Base-by-base conservation (phyloP, 495 filamentous ascomycete species). In the Neurospora sp. region DNA sequence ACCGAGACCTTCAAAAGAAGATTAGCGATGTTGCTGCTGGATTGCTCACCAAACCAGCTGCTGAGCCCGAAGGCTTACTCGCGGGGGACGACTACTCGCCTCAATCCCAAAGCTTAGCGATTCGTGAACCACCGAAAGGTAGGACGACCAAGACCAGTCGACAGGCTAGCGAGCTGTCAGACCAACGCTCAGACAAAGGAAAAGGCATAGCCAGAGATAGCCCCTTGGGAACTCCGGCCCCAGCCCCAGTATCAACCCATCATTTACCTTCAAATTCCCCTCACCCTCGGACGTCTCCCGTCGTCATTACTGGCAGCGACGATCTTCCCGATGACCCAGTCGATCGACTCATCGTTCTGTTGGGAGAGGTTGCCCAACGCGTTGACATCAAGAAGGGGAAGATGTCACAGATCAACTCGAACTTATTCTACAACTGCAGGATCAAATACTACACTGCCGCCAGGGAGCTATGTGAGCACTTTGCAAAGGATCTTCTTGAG, bases 371-470 rank as follows among this genome's bases (percentile, higher is more conserved):
- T 27, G 45, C 70, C 16, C 3, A 12, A 31, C 74, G 74, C 35
- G 22, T 53, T 12, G 71, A 76, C 17, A 48, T 77, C 1, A 61
- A 39, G 9, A 77, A 73, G 61, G 35, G 69, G 5, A 70, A 74
- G 20, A 45, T 72, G 8, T 22, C 48, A 2, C 74, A 37, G 35
- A 48, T 78, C 10, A 37, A 78, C 38, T 35, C 37, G 0, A 76
- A 75, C 17, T 20, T 85, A 12, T 83, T 74, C 68, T 73, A 77
- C 68, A 77, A 77, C 40, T 79, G 81, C 69, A 84, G 76, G 40
- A 77, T 84, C 9, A 76, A 74, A 37, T 69, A 74, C 3, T 78
- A 81, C 70, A 59, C 27, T 17, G 72, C 73, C 0, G 39, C 75
- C 3, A 45, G 71, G 27, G 48, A 59, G 48, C 48, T 59, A 22